phyloP scores from a whole-genome alignment of 352 stramenopile genomes.

The Phytophthora europaea region DNA sequence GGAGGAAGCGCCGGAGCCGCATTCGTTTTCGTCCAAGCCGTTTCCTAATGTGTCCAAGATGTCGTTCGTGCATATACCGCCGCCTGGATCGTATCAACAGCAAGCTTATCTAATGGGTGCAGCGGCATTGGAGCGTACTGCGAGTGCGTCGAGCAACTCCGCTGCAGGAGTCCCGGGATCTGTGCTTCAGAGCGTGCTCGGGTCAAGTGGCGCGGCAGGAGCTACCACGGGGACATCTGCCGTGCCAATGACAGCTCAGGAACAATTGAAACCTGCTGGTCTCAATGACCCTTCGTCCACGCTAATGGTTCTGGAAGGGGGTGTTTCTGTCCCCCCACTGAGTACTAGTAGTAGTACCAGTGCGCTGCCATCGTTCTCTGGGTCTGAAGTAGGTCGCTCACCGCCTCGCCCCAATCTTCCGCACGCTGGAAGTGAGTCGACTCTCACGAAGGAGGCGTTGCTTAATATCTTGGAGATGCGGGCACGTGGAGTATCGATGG shows the following conservation, averaged over 20 bases:
- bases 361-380: slow-evolving; percentile 22
- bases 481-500: slow-evolving; percentile 71
- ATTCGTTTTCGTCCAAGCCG: slow-evolving; percentile 82
- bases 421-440: slow-evolving; percentile 61
- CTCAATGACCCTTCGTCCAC: slow-evolving; percentile 41
- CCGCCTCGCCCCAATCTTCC: slow-evolving; percentile 38
- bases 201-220: slow-evolving; percentile 19
- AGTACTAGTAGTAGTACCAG: slow-evolving; percentile 42
- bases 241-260: slow-evolving; percentile 16
- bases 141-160: slow-evolving; percentile 29
- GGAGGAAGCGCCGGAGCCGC: slow-evolving; percentile 88
- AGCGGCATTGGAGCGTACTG: slow-evolving; percentile 28
- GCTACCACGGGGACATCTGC: slow-evolving; percentile 12
- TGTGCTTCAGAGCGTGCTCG: slow-evolving; percentile 30
- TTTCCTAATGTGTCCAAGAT: slow-evolving; percentile 88
- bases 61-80: slow-evolving; percentile 59
- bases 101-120: slow-evolving; percentile 39
- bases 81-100: slow-evolving; percentile 35
- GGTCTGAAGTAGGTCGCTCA: slow-evolving; percentile 45
- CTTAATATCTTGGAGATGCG: slow-evolving; percentile 54
- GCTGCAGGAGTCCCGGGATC: slow-evolving; percentile 23
- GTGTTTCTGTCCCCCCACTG: slow-evolving; percentile 1
- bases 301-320: slow-evolving; percentile 46
- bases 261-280: slow-evolving; percentile 31
- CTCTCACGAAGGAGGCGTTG: slow-evolving; percentile 51